Evolutionary conservation across 768 basidiomycete species (phyloP).

Genomic region (Podaxis mareebaensis): DNA sequence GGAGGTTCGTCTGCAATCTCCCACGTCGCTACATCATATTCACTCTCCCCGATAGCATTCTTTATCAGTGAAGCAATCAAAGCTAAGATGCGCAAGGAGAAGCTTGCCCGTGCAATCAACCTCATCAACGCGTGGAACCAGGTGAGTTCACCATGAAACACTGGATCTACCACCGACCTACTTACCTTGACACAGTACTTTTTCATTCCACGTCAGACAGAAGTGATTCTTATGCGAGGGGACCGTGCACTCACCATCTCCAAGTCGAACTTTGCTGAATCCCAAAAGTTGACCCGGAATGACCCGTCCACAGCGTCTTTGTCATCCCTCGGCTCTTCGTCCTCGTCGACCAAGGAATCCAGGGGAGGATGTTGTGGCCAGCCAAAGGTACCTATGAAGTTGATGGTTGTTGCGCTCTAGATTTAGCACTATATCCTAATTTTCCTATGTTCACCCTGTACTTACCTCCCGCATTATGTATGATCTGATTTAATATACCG

Average conservation of each 20-base stretch:
- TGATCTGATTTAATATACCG: too few relatives aligned
- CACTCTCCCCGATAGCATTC: not conserved
- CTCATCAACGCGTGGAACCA: constrained; percentile 14
- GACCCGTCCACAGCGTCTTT: not conserved
- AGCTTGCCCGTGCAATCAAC: constrained; percentile 2
- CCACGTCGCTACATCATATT: not conserved
- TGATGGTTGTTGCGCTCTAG: not conserved
- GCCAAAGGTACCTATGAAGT: not conserved
- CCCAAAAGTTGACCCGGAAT: not conserved
- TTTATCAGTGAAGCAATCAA: constrained; percentile 1
- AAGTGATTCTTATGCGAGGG: constrained; percentile 14
- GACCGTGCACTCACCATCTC: not conserved
- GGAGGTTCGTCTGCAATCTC: not conserved
- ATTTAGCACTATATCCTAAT: not conserved
- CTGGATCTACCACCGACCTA: not conserved
- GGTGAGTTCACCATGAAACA: not conserved
- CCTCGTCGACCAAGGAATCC: not conserved
- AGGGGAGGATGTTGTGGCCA: not conserved
- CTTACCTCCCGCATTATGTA: not conserved
- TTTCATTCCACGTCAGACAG: constrained; percentile 5
- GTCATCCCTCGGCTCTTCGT: not conserved
- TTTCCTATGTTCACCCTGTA: not conserved
- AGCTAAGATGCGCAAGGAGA: not conserved
- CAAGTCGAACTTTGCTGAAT: not conserved
- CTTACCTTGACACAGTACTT: not conserved